Evolutionary conservation across 352 stramenopile species (phyloP), one percentile per base, ranked within the genome.

Genomic region (Thalassiosira livingstoniorum): DNA sequence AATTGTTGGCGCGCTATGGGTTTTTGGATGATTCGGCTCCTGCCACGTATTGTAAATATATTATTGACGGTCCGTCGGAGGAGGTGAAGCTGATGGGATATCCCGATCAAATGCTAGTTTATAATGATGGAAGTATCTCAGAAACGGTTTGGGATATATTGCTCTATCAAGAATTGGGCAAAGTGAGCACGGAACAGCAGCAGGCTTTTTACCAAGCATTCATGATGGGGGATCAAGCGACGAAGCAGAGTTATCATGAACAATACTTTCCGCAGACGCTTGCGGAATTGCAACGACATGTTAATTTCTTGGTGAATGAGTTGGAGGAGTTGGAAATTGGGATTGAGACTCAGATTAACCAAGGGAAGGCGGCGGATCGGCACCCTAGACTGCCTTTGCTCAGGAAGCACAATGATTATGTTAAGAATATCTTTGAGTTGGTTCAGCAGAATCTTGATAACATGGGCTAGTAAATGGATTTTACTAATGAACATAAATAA

Each of bases 61-160:
- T 91, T 0, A 65, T 76, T 13, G 27, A 74, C 2, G 39, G 86
- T 58, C 31, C 72, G 5, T 75, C 65, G 4, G 18, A 53, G 1
- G 85, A 91, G 57, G 32, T 91, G 25, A 29, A 63, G 15, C 45
- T 87, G 37, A 58, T 91, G 61, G 85, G 85, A 1, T 91, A 89
- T 75, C 67, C 39, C 2, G 45, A 53, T 45, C 53, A 63, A 43
- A 87, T 91, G 81, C 32, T 89, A 1, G 88, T 91, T 51, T 88
- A 85, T 47, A 85, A 82, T 25, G 67, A 89, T 55, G 84, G 84
- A 4, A 65, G 79, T 37, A 74, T 87, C 1, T 76, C 65, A 7
- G 35, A 79, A 23, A 76, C 88, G 65, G 80, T 90, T 25, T 90
- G 84, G 84, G 84, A 90, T 64, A 70, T 90, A 2, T 23, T 90